Evolutionary conservation across 1,284 basidiomycete species (phyloP).

Genomic region (Austroboletus rostrupii): DNA sequence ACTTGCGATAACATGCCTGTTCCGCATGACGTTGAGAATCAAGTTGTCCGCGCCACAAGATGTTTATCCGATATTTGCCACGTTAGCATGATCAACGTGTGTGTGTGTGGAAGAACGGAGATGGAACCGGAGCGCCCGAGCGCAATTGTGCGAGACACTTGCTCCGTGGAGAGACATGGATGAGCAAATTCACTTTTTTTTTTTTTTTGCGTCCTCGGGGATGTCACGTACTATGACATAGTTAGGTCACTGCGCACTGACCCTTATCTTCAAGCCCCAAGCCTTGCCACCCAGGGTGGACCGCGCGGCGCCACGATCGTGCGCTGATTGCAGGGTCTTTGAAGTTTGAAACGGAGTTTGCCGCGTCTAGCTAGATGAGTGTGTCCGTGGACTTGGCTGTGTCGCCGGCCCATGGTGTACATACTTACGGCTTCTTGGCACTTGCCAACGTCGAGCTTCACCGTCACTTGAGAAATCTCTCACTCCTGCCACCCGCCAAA

Average conservation of each 20-base stretch:
- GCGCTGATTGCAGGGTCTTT: too few relatives aligned
- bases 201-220: too few relatives aligned
- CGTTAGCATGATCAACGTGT: constrained; percentile 41
- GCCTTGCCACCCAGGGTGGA: constrained; percentile 47
- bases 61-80: constrained; percentile 52
- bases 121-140: constrained; percentile 10
- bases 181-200: too few relatives aligned
- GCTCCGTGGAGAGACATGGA: too few relatives aligned
- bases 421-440: constrained; percentile 49
- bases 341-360: constrained; percentile 34
- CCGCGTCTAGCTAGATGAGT: constrained; percentile 56
- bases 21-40: constrained; percentile 23
- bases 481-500: neutral
- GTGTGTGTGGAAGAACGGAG: constrained; percentile 8
- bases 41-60: constrained; percentile 47
- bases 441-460: constrained; percentile 60
- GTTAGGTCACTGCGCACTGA: constrained; percentile 28
- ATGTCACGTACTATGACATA: too few relatives aligned
- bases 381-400: constrained; percentile 53
- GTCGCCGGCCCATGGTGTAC: neutral
- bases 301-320: too few relatives aligned
- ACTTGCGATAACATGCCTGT: too few relatives aligned
- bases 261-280: constrained; percentile 55
- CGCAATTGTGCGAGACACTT: constrained; percentile 35
- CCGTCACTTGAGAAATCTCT: constrained; percentile 6